Evolutionary conservation across 176 grass and related monocot genomes (phyloP), one percentile per base, ranked within the genome.

Genomic region (Thinopyrum elongatum): DNA sequence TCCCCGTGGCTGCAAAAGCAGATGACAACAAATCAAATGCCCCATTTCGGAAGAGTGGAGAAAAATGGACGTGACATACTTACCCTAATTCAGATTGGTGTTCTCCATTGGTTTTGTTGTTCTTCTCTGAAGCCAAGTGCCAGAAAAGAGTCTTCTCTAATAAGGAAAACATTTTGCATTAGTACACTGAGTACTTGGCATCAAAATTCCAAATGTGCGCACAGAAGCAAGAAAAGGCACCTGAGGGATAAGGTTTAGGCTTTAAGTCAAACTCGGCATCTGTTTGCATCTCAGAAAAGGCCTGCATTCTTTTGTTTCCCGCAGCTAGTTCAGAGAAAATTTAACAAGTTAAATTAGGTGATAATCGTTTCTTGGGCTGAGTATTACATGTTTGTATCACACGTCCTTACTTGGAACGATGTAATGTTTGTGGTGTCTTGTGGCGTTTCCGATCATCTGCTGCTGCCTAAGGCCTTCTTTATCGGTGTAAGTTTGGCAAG

Each of bases 401-500:
- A 85, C 31, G 11, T 31, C 42, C 90, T 84, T 94, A 99, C 94
- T 82, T 85, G 97, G 97, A 76, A 94, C 46, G 49, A 88, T 90
- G 75, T 99, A 99, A 90, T 99, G 94, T 86, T 96, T 99, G 64
- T 99, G 90, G 62, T 75, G 94, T 70, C 88, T 99, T 73, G 83
- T 27, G 27, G 84, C 70, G 59, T 82, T 72, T 70, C 86, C 89
- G 11, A 67, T 78, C 92, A 94, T 88, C 28, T 88, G 88, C 80
- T 96, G 97, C 80, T 99, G 94, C 78, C 90, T 91, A 69, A 93
- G 55, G 80, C 94, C 97, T 91, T 99, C 97, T 87, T 96, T 99
- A 63, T 99, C 92, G 38, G 91, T 92, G 87, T 94, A 99, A 80
- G 87, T 94, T 87, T 96, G 90, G 87, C 94, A 99, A 26, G 90